Evolutionary conservation across 139 green algal species (phyloP), one percentile per base, ranked within the genome.

Genomic region (Tetradesmus lagerheimii): DNA sequence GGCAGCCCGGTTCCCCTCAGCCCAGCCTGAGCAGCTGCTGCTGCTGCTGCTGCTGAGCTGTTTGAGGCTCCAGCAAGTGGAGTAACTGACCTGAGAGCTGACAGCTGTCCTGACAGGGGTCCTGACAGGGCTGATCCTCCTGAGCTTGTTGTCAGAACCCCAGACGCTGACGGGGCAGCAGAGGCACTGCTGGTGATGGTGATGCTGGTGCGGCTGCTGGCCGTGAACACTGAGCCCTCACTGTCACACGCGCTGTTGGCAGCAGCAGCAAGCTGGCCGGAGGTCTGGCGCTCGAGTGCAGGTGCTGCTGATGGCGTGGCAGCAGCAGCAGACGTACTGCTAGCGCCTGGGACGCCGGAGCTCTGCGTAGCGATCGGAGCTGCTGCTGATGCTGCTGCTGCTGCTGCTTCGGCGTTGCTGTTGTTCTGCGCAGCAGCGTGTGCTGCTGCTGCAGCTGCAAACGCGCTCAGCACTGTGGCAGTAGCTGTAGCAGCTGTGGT

Each of bases 191-290:
- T 88, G 3, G 83, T 88, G 38, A 80, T 80, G 38, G n/a, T 80
- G 25, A 39, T 80, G 64, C 83, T 88, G 8, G 62, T 80, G 23
- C 83, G 38, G 64, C 83, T 88, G 83, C 83, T 88, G 37, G 83
- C 37, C n/a, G 83, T 88, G 38, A 88, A 81, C 11, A 88, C 83
- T 39, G 57, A 80, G 27, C 83, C 83, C 83, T 88, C 83, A 27
- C 83, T 88, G 41, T 88, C 83, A 41, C 27, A n/a, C 1, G 83
- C 64, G 38, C 83, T 88, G 76, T 16, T 37, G 18, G 76, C 76
- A 6, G 76, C 35, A 4, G 35, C 76, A 9, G 71, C 71, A 27
- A 79, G 71, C 31, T 38, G 31, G 71, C 71, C 71, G 20, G 71
- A 79, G 1, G 71, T 38, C 4, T 37, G n/a, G 71, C 31, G 71